Conservation (phyloP, 75 land plant species). For the Gnetum montanum region DNA sequence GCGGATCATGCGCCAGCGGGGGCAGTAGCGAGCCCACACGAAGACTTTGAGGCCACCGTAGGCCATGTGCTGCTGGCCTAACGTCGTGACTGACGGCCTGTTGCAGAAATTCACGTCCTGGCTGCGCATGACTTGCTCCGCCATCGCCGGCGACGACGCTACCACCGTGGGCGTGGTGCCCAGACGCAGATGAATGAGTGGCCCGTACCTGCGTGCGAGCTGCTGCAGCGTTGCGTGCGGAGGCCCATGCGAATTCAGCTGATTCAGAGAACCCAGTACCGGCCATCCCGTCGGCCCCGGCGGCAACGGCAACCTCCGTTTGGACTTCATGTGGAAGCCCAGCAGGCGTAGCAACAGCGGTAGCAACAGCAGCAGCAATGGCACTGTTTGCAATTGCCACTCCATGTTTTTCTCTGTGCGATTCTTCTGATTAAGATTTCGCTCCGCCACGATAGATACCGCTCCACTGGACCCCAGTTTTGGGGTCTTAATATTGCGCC, state of each 20-base stretch:
- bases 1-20: constrained; percentile 14
- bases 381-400: no score
- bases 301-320: background rate
- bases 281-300: background rate
- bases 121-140: constrained; percentile 1
- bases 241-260: background rate
- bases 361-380: no score
- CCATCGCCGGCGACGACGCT: constrained; percentile 6
- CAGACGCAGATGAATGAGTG: background rate
- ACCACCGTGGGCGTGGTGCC: constrained; percentile 4
- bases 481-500: no score
- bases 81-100: constrained; percentile 4
- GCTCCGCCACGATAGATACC: no score
- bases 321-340: no score
- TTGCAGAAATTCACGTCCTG: constrained; percentile 1
- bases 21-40: constrained; percentile 15
- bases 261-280: background rate
- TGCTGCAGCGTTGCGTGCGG: constrained; percentile 3
- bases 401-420: no score
- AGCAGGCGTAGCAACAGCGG: no score
- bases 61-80: background rate
- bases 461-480: no score
- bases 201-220: background rate
- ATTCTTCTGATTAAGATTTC: no score
- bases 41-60: background rate